Evolutionary conservation across 768 basidiomycete species (phyloP).

Genomic region (Harrya chromipes): DNA sequence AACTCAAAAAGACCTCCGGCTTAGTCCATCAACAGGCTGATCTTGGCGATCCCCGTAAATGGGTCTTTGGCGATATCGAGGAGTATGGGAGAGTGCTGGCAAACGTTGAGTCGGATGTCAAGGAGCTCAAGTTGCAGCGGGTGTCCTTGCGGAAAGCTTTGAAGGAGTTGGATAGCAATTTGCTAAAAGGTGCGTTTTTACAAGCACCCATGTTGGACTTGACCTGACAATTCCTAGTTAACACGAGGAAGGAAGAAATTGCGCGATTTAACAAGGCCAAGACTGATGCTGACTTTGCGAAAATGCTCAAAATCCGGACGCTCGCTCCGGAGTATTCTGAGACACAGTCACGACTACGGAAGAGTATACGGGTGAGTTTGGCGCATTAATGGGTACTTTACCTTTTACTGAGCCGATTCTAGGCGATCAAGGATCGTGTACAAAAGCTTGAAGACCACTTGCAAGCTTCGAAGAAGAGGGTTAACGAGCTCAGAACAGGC

Average conservation of each 20-base stretch:
- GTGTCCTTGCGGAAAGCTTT: slow-evolving; percentile 41
- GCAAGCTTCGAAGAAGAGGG: slow-evolving; percentile 62
- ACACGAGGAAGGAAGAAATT: slow-evolving; percentile 81
- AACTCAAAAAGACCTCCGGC: slow-evolving; percentile 36
- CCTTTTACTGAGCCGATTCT: slow-evolving; percentile 6
- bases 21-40: slow-evolving; percentile 43
- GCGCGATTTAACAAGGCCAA: slow-evolving; percentile 74
- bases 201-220: background rate
- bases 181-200: slow-evolving; percentile 58
- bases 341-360: slow-evolving; percentile 72
- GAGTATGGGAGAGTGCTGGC: slow-evolving; percentile 42
- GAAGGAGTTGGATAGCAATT: slow-evolving; percentile 57
- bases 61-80: slow-evolving; percentile 50
- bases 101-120: slow-evolving; percentile 50
- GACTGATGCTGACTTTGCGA: slow-evolving; percentile 74
- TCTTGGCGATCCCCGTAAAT: slow-evolving; percentile 46
- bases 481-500: slow-evolving; percentile 59
- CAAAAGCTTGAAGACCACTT: slow-evolving; percentile 79
- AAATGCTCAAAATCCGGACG: slow-evolving; percentile 68
- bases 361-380: slow-evolving; percentile 60
- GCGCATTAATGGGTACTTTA: background rate
- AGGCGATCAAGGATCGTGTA: slow-evolving; percentile 71
- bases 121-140: slow-evolving; percentile 42
- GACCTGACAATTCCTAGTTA: slow-evolving; percentile 44
- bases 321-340: slow-evolving; percentile 88